Evolutionary conservation across 306 rosid genomes (phyloP).

Genomic region (Vachellia collinsii): DNA sequence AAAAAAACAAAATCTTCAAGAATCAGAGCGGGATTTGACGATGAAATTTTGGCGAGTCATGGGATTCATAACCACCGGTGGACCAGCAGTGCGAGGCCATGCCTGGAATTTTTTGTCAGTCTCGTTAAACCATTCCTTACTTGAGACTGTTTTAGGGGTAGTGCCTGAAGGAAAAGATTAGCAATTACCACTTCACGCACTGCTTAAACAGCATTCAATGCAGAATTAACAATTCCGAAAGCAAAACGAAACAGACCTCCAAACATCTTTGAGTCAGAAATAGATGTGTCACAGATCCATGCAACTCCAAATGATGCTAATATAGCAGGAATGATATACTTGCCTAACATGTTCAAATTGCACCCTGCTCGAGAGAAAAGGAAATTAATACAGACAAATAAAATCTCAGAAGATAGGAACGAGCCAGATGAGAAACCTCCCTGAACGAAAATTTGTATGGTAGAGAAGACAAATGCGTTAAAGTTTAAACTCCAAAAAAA

Average conservation of each 20-base stretch:
- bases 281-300: constrained; percentile 44
- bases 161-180: constrained; percentile 54
- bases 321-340: constrained; percentile 48
- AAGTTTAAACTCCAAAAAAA: neutral
- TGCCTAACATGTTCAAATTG: constrained; percentile 57
- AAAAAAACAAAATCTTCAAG: constrained; percentile 33
- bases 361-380: constrained; percentile 23
- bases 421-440: constrained; percentile 9
- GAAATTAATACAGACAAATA: neutral
- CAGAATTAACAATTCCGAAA: neutral
- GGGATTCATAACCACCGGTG: constrained; percentile 79
- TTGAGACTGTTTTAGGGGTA: constrained; percentile 64
- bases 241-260: constrained; percentile 57
- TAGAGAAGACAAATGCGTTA: neutral
- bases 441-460: neutral
- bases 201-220: neutral
- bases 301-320: constrained; percentile 63
- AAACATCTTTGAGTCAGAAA: constrained; percentile 73
- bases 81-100: constrained; percentile 91
- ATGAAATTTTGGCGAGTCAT: constrained; percentile 69
- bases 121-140: constrained; percentile 74
- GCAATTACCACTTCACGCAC: constrained; percentile 23
- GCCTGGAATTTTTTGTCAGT: constrained; percentile 87
- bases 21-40: constrained; percentile 55
- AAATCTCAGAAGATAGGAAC: constrained; percentile 8